phyloP scores from a whole-genome alignment of 305 asterid species.

The Fraxinus sp. region DNA sequence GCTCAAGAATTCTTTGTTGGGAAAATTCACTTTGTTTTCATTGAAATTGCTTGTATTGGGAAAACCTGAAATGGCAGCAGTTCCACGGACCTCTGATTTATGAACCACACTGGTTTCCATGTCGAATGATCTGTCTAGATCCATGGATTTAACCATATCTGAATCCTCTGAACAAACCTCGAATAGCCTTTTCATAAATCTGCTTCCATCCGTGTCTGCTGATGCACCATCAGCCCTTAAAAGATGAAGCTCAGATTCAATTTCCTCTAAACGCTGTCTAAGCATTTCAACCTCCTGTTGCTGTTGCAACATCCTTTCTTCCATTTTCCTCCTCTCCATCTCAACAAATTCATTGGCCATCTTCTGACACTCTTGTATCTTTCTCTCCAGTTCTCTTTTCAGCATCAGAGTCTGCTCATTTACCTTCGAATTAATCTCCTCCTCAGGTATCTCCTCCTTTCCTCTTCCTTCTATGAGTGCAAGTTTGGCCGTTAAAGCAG shows the following conservation, averaged over 20 bases:
- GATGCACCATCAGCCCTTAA: slow-evolving; percentile 50
- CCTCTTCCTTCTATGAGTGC: slow-evolving; percentile 44
- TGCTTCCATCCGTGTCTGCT: slow-evolving; percentile 51
- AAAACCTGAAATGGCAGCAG: slow-evolving; percentile 18
- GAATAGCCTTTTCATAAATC: slow-evolving; percentile 58
- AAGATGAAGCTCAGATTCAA: slow-evolving; percentile 53
- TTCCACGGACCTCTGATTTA: neutral
- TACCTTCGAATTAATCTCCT: slow-evolving; percentile 58
- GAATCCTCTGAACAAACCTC: slow-evolving; percentile 63
- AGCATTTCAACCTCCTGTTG: slow-evolving; percentile 72
- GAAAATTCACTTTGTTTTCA: slow-evolving; percentile 34
- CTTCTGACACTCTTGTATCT: slow-evolving; percentile 59
- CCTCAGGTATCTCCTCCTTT: slow-evolving; percentile 34
- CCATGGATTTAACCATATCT: slow-evolving; percentile 96
- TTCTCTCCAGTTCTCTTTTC: slow-evolving; percentile 58
- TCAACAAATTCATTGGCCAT: slow-evolving; percentile 60
- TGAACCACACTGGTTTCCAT: slow-evolving; percentile 38
- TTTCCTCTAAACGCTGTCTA: slow-evolving; percentile 67
- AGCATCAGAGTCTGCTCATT: slow-evolving; percentile 44
- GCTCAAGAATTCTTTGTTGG: slow-evolving; percentile 55
- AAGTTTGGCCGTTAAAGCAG: slow-evolving; percentile 55
- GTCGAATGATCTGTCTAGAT: slow-evolving; percentile 70
- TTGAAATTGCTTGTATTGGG: slow-evolving; percentile 27
- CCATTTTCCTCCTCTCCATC: slow-evolving; percentile 81
- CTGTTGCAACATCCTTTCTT: slow-evolving; percentile 54